Conservation (phyloP, 129 eudicot species). For the Scalesia atractyloides region DNA sequence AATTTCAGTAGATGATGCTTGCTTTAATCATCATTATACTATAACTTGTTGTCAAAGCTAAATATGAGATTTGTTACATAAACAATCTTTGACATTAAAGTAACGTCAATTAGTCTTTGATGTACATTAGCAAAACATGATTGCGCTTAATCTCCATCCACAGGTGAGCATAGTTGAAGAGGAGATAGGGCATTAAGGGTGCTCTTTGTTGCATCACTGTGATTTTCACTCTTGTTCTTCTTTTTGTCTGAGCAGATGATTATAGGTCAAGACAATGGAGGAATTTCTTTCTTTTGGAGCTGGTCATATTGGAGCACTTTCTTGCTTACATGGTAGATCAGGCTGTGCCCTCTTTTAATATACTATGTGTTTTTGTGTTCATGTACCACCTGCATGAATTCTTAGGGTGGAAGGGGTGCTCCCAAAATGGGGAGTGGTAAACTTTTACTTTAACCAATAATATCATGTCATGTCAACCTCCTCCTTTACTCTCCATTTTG, state of each 20-base stretch:
- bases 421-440: no score
- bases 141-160: background rate
- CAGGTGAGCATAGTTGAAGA: background rate
- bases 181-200: background rate
- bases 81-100: background rate
- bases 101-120: background rate
- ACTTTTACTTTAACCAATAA: no score
- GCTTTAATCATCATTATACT: no score
- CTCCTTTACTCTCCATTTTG: no score
- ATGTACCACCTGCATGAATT: no score
- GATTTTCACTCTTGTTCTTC: background rate
- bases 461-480: no score
- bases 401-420: no score
- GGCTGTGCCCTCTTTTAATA: constrained; percentile 1
- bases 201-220: constrained; percentile 21
- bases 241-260: constrained; percentile 63
- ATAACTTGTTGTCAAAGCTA: no score
- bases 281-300: constrained; percentile 91
- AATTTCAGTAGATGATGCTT: no score
- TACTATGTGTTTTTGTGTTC: background rate
- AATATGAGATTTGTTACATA: no score
- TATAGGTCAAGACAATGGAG: constrained; percentile 66
- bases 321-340: constrained; percentile 82
- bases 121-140: background rate
- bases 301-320: constrained; percentile 99